Evolutionary conservation across 106 monocot genomes (phyloP), one percentile per base, ranked within the genome.

Genomic region (Acorus gramineus): DNA sequence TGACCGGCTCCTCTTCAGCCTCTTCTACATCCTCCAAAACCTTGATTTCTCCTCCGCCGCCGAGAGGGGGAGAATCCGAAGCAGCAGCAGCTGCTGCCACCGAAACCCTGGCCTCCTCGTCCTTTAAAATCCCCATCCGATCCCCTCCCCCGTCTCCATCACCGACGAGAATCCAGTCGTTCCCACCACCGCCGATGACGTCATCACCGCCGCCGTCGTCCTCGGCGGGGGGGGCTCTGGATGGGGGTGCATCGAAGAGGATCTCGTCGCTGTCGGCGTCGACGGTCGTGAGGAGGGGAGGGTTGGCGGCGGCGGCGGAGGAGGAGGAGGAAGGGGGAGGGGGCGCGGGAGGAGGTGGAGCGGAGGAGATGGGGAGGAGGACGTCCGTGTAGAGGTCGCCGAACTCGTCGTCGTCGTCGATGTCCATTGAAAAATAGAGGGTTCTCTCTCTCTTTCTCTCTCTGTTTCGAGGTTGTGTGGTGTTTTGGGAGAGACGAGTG

Each of bases 131-230:
- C 60, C 59, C 60, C 64, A 5, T 49, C 67, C 61, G 72, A 68
- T 69, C 66, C 65, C 65, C 62, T 72, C 50, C 42, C 5, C 62
- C 11, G 47, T 9, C 52, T 9, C 52, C 5, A 0, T 9, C 52
- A 5, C 56, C 5, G 65, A 52, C 49, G 28, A 42, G 48, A 28
- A 6, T 8, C 52, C 51, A 11, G 73, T 50, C 1, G 59, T 42
- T 3, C 11, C 54, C 5, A 28, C 28, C 28, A 28, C 28, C 28
- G 28, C 28, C 1, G 28, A 28, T 28, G 28, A 28, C 28, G 28
- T 53, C 74, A 2, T 78, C 83, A 3, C 79, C 81, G 3, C 80
- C 82, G 14, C 82, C 85, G 42, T 57, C 77, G 84, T 81, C 79
- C 67, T 74, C 77, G 48, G 6, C 57, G 0, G 76, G 60, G 14